These are phyloP conservation scores for Trametes gibbosa DNA, from an alignment of 768 basidiomycete genomes.

Conservation along the genomic window DNA sequence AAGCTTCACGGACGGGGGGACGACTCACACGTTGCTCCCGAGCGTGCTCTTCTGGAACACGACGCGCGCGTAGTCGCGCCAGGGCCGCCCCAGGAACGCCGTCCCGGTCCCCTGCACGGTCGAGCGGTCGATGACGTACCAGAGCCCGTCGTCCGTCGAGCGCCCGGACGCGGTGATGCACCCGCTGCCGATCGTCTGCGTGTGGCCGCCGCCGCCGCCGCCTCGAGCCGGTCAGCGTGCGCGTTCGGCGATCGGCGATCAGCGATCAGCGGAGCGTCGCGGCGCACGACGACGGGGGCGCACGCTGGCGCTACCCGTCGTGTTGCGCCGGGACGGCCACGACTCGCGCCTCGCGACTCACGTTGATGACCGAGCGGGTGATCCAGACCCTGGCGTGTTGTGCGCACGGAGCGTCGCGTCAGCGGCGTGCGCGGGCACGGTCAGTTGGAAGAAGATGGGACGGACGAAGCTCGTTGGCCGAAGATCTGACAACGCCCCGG, in stretches of 20 bases:
- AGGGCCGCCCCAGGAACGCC: constrained; percentile 28
- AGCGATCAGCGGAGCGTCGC: no score
- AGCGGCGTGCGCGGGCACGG: neutral
- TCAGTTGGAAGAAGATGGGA: neutral
- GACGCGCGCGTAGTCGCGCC: constrained; percentile 29
- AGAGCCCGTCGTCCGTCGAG: constrained; percentile 21
- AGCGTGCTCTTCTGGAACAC: constrained; percentile 29
- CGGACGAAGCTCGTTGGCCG: constrained; percentile 23
- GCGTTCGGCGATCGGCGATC: neutral
- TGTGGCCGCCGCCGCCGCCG: neutral
- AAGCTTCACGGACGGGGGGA: no score
- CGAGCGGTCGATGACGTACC: constrained; percentile 26
- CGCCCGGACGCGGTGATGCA: constrained; percentile 26
- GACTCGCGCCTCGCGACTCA: no score
- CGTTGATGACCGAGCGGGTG: constrained; percentile 25
- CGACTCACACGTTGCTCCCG: constrained; percentile 20
- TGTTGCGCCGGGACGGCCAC: no score
- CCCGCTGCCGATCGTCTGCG: constrained; percentile 22
- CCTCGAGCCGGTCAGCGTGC: neutral
- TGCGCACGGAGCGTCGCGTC: no score
- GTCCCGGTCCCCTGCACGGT: constrained; percentile 26
- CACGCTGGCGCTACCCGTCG: no score
- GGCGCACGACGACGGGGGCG: neutral
- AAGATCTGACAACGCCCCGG: constrained; percentile 19
- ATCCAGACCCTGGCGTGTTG: constrained; percentile 21